Evolutionary conservation across 495 filamentous ascomycete species (phyloP).

Genomic region (Penicillium goetzii): DNA sequence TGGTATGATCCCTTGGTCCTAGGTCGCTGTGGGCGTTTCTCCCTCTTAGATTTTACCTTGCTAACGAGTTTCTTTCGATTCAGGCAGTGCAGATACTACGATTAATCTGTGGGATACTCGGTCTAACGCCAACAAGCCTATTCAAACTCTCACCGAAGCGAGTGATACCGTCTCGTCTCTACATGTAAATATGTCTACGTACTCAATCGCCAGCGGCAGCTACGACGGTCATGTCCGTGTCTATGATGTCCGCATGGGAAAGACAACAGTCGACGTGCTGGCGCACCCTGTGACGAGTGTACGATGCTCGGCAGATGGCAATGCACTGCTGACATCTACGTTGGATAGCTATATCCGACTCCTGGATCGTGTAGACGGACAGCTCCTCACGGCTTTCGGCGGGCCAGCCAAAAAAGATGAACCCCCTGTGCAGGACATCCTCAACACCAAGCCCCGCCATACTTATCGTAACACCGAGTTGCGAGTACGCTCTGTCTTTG

Average conservation of each 20-base stretch:
- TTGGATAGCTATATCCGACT: conserved; percentile 78
- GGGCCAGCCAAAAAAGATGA: conserved; percentile 41
- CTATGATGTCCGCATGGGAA: conserved; percentile 89
- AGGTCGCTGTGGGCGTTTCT: not conserved
- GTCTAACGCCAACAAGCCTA: conserved; percentile 62
- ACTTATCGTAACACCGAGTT: conserved; percentile 68
- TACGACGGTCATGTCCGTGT: conserved; percentile 83
- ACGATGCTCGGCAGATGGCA: conserved; percentile 68
- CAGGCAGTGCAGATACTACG: conserved; percentile 78
- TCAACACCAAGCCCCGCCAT: conserved; percentile 12
- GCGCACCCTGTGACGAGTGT: conserved; percentile 66
- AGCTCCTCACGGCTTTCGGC: conserved; percentile 72
- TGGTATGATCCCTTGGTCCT: conserved; percentile 37
- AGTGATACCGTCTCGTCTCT: conserved; percentile 73
- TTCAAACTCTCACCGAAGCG: conserved; percentile 80
- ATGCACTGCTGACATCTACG: conserved; percentile 72
- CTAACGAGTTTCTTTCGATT: not conserved
- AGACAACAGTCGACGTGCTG: conserved; percentile 69
- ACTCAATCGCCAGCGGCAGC: conserved; percentile 63
- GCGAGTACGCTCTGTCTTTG: conserved; percentile 72
- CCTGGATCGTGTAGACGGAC: conserved; percentile 78
- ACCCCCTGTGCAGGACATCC: not conserved
- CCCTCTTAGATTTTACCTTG: not conserved
- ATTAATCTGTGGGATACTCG: conserved; percentile 86
- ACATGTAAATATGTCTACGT: conserved; percentile 46